These are phyloP conservation scores for Solanum pennellii DNA, from an alignment of 257 asterid genomes.

Conservation along the genomic window DNA sequence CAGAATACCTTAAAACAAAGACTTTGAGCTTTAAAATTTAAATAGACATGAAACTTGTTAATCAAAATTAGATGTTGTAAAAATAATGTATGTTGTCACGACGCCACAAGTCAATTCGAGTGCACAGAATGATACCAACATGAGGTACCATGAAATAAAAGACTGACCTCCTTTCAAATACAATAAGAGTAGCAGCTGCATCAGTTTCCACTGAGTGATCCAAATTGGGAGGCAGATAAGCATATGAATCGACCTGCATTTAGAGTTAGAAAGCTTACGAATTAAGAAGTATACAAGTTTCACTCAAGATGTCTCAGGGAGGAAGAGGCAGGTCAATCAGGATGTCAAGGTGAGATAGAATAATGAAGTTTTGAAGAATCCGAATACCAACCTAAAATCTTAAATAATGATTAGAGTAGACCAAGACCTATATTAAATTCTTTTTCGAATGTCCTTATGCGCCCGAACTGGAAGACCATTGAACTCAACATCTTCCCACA, in stretches of 20 bases:
- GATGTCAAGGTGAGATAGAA: too few relatives aligned
- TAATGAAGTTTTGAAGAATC: background rate
- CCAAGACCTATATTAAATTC: background rate
- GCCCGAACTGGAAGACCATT: background rate
- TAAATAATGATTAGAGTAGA: background rate
- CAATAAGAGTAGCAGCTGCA: slow-evolving; percentile 52
- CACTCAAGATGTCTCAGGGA: background rate
- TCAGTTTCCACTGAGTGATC: slow-evolving; percentile 47
- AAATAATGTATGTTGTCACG: background rate
- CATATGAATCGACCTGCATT: slow-evolving; percentile 87
- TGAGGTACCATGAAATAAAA: background rate
- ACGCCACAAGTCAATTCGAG: background rate
- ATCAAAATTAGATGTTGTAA: background rate
- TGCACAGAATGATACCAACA: background rate
- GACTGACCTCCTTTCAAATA: slow-evolving; percentile 78
- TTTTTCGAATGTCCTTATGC: background rate
- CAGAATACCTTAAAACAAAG: slow-evolving; percentile 40
- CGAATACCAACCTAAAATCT: background rate
- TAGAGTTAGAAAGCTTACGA: background rate
- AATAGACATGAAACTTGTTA: background rate
- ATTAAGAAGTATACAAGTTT: background rate
- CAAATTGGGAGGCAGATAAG: slow-evolving; percentile 77
- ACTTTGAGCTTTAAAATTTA: background rate
- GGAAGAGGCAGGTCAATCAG: background rate
- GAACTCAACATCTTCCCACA: background rate